Conservation (phyloP, 495 filamentous ascomycete genomes). For the Annulohypoxylon nitens region DNA sequence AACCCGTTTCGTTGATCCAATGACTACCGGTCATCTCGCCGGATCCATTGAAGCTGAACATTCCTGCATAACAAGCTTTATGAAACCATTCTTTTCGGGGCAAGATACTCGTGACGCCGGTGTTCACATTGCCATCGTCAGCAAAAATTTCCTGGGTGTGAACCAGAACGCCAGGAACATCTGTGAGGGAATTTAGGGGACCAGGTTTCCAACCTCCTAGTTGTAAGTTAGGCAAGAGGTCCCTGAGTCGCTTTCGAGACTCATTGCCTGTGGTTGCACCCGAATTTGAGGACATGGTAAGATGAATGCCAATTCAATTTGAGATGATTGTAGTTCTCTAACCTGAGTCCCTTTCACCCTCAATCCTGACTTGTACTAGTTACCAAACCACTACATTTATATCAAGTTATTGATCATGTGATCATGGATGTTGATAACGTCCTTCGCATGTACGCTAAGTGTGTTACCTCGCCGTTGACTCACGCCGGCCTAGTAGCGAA, state of each 20-base stretch:
- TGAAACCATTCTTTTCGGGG: constrained; percentile 63
- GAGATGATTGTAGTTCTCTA: background rate
- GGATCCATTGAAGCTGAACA: constrained; percentile 67
- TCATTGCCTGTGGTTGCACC: constrained; percentile 16
- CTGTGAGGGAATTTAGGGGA: constrained; percentile 63
- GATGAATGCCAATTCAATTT: background rate
- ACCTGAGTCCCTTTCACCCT: background rate
- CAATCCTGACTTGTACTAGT: background rate
- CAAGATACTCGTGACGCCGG: constrained; percentile 65
- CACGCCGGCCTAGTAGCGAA: constrained; percentile 27
- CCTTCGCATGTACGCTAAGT: background rate
- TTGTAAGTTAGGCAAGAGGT: constrained; percentile 57
- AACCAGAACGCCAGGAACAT: constrained; percentile 63
- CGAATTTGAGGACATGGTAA: constrained; percentile 36
- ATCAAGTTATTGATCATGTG: constrained; percentile 1
- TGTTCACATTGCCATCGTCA: constrained; percentile 57
- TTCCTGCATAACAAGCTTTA: constrained; percentile 62
- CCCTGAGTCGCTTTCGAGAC: constrained; percentile 55
- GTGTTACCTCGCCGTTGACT: constrained; percentile 20
- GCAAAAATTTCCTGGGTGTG: constrained; percentile 61
- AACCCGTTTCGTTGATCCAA: constrained; percentile 67
- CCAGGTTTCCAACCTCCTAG: constrained; percentile 57
- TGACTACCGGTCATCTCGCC: constrained; percentile 67
- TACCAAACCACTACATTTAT: constrained; percentile 12
- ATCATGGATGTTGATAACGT: background rate